phyloP scores from a whole-genome alignment of 192 early-diverging fungal species.

The Coemansia sp. region DNA sequence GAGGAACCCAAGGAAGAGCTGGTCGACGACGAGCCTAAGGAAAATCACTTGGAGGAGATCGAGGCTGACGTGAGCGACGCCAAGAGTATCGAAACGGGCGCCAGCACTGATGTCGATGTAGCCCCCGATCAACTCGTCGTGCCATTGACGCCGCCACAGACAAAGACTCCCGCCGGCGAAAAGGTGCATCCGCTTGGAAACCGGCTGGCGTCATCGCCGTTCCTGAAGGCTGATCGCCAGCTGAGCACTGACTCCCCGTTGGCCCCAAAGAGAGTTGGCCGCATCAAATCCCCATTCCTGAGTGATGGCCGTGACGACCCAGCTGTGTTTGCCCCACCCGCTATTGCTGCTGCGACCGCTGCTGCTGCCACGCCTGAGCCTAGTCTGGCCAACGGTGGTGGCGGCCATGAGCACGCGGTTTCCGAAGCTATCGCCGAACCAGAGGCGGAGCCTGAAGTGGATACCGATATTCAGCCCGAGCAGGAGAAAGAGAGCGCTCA shows the following conservation, averaged over 20 bases:
- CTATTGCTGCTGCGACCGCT: background rate
- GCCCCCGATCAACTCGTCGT: slow-evolving; percentile 11
- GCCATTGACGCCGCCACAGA: slow-evolving; percentile 21
- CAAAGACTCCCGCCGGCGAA: slow-evolving; percentile 19
- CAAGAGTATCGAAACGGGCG: background rate
- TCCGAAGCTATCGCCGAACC: background rate
- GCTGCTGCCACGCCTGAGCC: background rate
- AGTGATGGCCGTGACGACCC: slow-evolving; percentile 18
- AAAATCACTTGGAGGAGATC: background rate
- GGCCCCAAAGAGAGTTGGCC: slow-evolving; percentile 31
- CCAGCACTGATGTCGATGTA: background rate
- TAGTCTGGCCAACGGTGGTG: background rate
- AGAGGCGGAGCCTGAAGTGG: background rate
- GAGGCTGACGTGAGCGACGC: background rate
- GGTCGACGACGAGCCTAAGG: background rate
- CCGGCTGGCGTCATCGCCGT: slow-evolving; percentile 49
- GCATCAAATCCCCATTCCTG: slow-evolving; percentile 53
- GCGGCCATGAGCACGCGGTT: background rate
- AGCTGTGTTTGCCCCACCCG: background rate
- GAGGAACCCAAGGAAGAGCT: background rate
- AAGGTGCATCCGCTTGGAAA: slow-evolving; percentile 36
- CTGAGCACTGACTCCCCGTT: slow-evolving; percentile 16
- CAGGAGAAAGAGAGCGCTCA: background rate
- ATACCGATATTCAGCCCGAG: background rate
- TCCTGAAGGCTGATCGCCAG: slow-evolving; percentile 50